Percentiles rank a stretch among this genome's conserved stretches.
These are phyloP conservation scores for Nepenthes gracilis DNA, from an alignment of 148 eudicot species.

Conservation along the genomic window DNA sequence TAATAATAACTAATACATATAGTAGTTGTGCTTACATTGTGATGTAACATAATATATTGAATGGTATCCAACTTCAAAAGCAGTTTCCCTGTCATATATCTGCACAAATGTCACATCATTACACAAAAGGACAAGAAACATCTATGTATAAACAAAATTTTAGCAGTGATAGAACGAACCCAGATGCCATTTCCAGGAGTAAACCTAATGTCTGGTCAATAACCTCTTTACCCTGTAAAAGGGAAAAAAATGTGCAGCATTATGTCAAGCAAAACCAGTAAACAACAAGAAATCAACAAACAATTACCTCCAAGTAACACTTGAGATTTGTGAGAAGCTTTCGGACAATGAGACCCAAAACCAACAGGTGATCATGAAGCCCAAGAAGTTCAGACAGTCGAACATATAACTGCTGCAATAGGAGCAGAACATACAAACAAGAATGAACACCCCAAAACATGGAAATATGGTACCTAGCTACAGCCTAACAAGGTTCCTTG, in stretches of 20 bases:
- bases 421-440: conserved; percentile 6
- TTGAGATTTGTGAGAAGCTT: conserved; percentile 80
- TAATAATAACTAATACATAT: not conserved
- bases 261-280: not conserved
- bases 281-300: not conserved
- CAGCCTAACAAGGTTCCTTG: not conserved
- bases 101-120: conserved; percentile 17
- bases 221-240: conserved; percentile 65
- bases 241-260: not conserved
- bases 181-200: conserved; percentile 81
- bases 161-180: conserved; percentile 36
- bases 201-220: conserved; percentile 68
- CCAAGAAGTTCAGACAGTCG: conserved; percentile 87
- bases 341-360: conserved; percentile 70
- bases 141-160: conserved; percentile 5
- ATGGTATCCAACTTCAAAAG: conserved; percentile 76
- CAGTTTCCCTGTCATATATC: conserved; percentile 81
- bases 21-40: conserved; percentile 40
- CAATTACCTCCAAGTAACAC: conserved; percentile 65
- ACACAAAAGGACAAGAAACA: not conserved
- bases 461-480: not conserved
- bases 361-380: conserved; percentile 67
- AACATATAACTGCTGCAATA: conserved; percentile 80
- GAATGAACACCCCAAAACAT: not conserved
- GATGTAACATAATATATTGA: conserved; percentile 59